phyloP scores from a whole-genome alignment of 108 stramenopile species.

The Cyclotella distinguenda region DNA sequence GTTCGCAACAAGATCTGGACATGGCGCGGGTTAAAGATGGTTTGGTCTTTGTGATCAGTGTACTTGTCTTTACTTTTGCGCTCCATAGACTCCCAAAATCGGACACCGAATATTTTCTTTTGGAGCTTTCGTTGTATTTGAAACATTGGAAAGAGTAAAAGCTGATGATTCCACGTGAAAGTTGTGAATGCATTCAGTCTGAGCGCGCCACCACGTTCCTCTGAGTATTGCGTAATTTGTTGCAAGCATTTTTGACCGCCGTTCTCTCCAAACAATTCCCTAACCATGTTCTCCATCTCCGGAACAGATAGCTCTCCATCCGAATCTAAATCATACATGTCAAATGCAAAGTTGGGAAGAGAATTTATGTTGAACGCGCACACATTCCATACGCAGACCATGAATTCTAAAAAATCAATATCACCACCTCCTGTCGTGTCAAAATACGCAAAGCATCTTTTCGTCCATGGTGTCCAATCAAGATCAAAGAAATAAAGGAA shows the following conservation, averaged over 20 bases:
- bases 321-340: constrained; percentile 48
- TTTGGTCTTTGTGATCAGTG: constrained; percentile 14
- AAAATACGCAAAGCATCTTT: constrained; percentile 48
- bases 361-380: constrained; percentile 47
- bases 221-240: constrained; percentile 34
- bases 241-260: constrained; percentile 32
- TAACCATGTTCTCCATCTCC: constrained; percentile 51
- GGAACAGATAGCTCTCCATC: constrained; percentile 50
- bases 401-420: constrained; percentile 56
- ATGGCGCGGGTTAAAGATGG: constrained; percentile 43
- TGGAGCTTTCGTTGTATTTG: constrained; percentile 44
- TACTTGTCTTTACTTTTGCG: constrained; percentile 26
- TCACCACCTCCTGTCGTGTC: constrained; percentile 45
- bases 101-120: constrained; percentile 28
- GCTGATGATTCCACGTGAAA: constrained; percentile 35
- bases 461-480: constrained; percentile 47
- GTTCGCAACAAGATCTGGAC: constrained; percentile 45
- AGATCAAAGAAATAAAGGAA: constrained; percentile 48
- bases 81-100: constrained; percentile 38
- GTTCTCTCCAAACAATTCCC: constrained; percentile 40
- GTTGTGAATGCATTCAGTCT: constrained; percentile 37
- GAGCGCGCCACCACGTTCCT: constrained; percentile 48
- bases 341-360: constrained; percentile 54
- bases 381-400: constrained; percentile 49
- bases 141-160: constrained; percentile 48